These are phyloP conservation scores for Diplodia intermedia DNA, from an alignment of 2,329 filamentous ascomycete species.

Conservation along the genomic window DNA sequence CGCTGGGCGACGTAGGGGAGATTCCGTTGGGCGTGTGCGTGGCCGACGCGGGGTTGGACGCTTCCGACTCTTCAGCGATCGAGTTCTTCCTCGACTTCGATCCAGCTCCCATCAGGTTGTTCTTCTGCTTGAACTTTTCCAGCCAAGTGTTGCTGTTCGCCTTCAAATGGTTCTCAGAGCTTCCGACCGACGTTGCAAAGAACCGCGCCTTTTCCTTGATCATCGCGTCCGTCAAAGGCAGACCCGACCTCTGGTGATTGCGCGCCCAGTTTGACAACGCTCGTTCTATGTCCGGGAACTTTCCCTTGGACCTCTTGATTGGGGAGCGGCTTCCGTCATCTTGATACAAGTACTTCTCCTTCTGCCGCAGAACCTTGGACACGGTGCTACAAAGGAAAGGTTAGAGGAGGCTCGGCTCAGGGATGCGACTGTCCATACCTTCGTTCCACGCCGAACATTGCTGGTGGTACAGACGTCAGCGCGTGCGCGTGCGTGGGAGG, in stretches of 20 bases:
- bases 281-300: conserved; percentile 89
- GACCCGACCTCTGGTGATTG: conserved; percentile 78
- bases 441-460: conserved; percentile 93
- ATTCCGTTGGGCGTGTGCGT: conserved; percentile 69
- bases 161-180: conserved; percentile 74
- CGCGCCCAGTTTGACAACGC: conserved; percentile 86
- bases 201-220: conserved; percentile 84
- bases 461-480: conserved; percentile 54
- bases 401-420: conserved; percentile 12
- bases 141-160: conserved; percentile 80
- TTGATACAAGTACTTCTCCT: conserved; percentile 88
- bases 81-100: conserved; percentile 61
- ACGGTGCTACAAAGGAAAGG: conserved; percentile 73
- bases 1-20: conserved; percentile 76
- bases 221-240: conserved; percentile 76
- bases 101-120: conserved; percentile 63
- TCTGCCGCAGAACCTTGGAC: conserved; percentile 94
- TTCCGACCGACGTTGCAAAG: conserved; percentile 76
- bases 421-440: conserved; percentile 67
- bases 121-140: conserved; percentile 94
- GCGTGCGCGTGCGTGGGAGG: conserved; percentile 2
- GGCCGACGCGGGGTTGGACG: conserved; percentile 62
- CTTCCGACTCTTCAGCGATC: conserved; percentile 70
- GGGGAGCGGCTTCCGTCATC: conserved; percentile 81
- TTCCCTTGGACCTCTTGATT: conserved; percentile 81